A percentile compares a stretch with the other conserved stretches of the same genome.
These are phyloP conservation scores for Tylopilus rubrobrunneus DNA, from an alignment of 768 basidiomycete species.

Conservation along the genomic window DNA sequence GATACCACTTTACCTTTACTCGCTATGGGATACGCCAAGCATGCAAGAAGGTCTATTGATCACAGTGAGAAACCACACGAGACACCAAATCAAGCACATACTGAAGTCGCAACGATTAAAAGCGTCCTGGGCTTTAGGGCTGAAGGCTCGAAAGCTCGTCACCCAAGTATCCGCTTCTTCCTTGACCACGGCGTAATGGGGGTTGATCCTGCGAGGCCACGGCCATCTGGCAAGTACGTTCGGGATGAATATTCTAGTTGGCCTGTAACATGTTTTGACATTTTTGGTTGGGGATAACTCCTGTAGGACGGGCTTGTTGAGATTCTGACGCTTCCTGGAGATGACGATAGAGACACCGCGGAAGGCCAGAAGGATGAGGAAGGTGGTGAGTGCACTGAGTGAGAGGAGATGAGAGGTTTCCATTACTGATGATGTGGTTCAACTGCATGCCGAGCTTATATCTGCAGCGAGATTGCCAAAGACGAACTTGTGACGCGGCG, in stretches of 20 bases:
- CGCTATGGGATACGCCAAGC: not conserved
- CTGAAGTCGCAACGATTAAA: not conserved
- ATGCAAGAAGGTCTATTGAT: not conserved
- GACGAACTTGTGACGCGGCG: too few relatives aligned
- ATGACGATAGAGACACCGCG: too few relatives aligned
- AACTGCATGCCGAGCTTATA: too few relatives aligned
- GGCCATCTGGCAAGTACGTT: not conserved
- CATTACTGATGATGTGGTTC: not conserved
- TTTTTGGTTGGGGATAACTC: not conserved
- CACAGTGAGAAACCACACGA: not conserved
- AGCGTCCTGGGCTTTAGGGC: not conserved
- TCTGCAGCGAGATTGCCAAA: too few relatives aligned
- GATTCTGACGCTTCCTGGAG: too few relatives aligned
- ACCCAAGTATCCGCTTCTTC: not conserved
- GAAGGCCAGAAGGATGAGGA: too few relatives aligned
- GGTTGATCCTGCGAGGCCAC: not conserved
- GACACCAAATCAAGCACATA: not conserved
- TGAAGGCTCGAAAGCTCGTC: not conserved
- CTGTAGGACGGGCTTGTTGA: too few relatives aligned
- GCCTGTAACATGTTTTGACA: not conserved
- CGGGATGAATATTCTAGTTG: not conserved
- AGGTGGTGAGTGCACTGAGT: too few relatives aligned
- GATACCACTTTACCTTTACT: not conserved
- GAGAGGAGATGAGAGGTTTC: too few relatives aligned
- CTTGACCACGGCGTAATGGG: not conserved